Evolutionary conservation across 805 yeast species (phyloP).

Genomic region (Candida silvatica): DNA sequence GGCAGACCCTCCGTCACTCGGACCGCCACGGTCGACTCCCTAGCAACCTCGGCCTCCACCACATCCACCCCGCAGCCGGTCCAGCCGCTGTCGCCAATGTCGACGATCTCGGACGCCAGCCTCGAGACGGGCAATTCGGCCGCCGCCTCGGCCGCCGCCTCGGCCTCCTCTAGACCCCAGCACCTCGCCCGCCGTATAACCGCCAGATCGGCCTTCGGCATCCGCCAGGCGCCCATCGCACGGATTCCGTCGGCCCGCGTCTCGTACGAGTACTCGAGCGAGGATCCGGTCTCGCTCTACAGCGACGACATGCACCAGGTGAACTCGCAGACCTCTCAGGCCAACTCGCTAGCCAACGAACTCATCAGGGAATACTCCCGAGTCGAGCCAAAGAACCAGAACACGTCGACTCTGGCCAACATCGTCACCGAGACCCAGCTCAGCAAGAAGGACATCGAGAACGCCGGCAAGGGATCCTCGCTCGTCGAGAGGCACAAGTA

Average conservation of each 20-base stretch:
- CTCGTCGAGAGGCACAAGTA: conserved; percentile 19
- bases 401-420: conserved; percentile 19
- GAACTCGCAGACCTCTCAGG: neutral
- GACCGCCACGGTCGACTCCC: no score
- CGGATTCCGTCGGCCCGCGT: conserved; percentile 25
- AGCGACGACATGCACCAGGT: neutral
- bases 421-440: conserved; percentile 25
- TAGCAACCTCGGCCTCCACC: neutral
- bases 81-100: neutral
- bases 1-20: neutral
- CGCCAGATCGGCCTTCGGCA: neutral
- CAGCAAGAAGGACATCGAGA: conserved; percentile 16
- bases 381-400: conserved; percentile 24
- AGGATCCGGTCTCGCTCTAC: conserved; percentile 3
- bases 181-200: neutral
- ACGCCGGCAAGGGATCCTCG: conserved; percentile 15
- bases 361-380: conserved; percentile 27
- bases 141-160: neutral
- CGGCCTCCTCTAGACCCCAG: neutral
- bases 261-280: neutral
- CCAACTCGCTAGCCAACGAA: conserved; percentile 19
- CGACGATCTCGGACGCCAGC: neutral
- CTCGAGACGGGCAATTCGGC: neutral
- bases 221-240: conserved; percentile 7
- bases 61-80: neutral